Base-by-base conservation (phyloP, 73 alveolate genomes). In the Symbiodinium pilosum region DNA sequence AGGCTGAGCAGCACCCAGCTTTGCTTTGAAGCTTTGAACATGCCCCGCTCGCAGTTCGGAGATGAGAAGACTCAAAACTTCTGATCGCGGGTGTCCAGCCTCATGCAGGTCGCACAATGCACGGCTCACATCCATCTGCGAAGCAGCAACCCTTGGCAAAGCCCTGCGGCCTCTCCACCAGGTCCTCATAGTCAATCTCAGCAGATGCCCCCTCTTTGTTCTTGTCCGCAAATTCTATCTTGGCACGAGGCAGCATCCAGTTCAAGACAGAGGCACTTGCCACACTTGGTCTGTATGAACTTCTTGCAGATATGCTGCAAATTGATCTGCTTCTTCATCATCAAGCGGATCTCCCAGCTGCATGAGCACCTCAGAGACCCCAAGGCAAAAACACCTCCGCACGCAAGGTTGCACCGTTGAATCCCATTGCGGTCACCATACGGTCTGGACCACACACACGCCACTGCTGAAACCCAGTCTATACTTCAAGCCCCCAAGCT, bases 311-410 rank as follows among this genome's bases (percentile, higher is more conserved):
- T 32, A 12, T 32, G 30, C 21, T 12, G 43, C 52, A 24, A 77
- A 32, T 32, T 86, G 97, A 21, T 91, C 97, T 30, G 97, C 97
- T 69, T 91, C 97, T 40, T 91, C 97, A 20, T 91, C 97, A 42
- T 68, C 81, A 75, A 91, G 54, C 8, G 97, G 97, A 20, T 91
- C 97, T n/a, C 97, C 97, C 81, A 91, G 77, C 51, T 85, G 77
- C 97, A 91, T 91, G 83, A 91, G n/a, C 81, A 91, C 97, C 97
- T 91, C 43, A 88, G 43, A 42, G 8, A 54, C 32, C 73, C 4
- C 34, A 21, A 30, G 73, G 73, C 12, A 54, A n/a, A 54, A 54
- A n/a, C n/a, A n/a, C n/a, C n/a, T n/a, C n/a, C n/a, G n/a, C n/a
- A n/a, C n/a, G n/a, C n/a, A n/a, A n/a, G n/a, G n/a, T n/a, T n/a